Evolutionary conservation across 139 green algal genomes (phyloP).

Genomic region (Closterium sp.): DNA sequence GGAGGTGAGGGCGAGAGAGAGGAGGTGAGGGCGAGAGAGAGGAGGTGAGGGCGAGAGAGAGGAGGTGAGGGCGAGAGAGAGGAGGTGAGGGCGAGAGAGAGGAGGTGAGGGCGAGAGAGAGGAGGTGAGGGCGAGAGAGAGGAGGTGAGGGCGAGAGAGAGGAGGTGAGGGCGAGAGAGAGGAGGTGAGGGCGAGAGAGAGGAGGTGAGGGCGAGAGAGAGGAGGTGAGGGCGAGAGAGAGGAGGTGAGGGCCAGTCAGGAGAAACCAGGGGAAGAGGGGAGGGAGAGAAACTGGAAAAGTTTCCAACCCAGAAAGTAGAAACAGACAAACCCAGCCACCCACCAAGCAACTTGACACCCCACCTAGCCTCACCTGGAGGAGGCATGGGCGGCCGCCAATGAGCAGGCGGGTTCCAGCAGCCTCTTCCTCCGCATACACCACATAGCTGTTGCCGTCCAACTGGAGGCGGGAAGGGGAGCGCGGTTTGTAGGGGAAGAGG

Average conservation of each 20-base stretch:
- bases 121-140: too few relatives aligned
- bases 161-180: neutral
- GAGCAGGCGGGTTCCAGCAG: conserved; percentile 81
- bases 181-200: neutral
- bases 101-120: neutral
- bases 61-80: neutral
- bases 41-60: neutral
- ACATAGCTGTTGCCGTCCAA: conserved; percentile 88
- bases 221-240: neutral
- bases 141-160: neutral
- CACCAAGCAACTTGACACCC: too few relatives aligned
- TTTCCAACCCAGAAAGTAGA: neutral
- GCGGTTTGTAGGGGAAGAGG: too few relatives aligned
- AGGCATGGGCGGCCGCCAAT: conserved; percentile 89
- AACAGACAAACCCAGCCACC: neutral
- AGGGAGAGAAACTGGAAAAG: neutral
- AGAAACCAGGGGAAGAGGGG: neutral
- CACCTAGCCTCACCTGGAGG: conserved; percentile 72
- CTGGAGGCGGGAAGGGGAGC: conserved; percentile 55
- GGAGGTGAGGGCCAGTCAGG: neutral
- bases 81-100: neutral
- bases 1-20: neutral
- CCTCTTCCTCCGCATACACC: conserved; percentile 90
- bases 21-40: too few relatives aligned
- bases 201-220: too few relatives aligned